Percentiles rank a stretch among this genome's conserved stretches.
phyloP scores from a whole-genome alignment of 2,329 filamentous ascomycete species.

The Aureobasidium pullulans region DNA sequence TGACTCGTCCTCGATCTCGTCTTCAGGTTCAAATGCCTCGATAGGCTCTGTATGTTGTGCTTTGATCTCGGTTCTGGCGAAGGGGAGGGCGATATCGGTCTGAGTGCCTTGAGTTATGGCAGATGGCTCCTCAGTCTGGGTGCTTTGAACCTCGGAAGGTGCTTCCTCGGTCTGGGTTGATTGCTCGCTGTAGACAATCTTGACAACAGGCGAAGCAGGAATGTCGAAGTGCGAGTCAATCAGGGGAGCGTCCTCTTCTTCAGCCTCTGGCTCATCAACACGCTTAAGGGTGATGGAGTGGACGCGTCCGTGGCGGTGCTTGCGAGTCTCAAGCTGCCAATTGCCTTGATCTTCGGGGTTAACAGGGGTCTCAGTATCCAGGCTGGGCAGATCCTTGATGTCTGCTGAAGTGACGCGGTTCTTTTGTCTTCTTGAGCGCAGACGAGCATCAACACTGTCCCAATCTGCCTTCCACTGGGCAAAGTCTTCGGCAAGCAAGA shows the following conservation, averaged over 20 bases:
- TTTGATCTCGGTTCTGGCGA: not conserved
- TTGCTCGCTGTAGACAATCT: constrained; percentile 14
- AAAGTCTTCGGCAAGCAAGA: constrained; percentile 24
- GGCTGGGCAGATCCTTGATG: constrained; percentile 4
- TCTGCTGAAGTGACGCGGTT: constrained; percentile 22
- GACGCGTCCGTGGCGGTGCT: constrained; percentile 15
- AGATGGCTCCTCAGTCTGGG: not conserved
- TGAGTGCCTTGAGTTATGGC: not conserved
- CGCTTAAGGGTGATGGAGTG: constrained; percentile 17
- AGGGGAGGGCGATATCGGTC: not conserved
- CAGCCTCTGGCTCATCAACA: constrained; percentile 13
- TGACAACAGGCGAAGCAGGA: constrained; percentile 16
- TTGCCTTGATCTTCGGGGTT: constrained; percentile 15
- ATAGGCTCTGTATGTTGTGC: constrained; percentile 11
- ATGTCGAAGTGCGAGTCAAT: not conserved
- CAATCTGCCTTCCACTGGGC: constrained; percentile 30
- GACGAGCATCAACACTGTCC: constrained; percentile 27
- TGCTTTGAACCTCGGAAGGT: not conserved
- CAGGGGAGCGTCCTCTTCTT: constrained; percentile 15
- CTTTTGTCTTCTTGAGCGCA: constrained; percentile 23
- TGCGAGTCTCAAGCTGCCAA: constrained; percentile 16
- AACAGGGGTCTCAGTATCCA: constrained; percentile 1
- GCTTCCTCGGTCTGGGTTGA: constrained; percentile 9
- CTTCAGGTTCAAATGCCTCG: constrained; percentile 10
- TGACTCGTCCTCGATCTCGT: not conserved